Conservation (phyloP, 805 yeast genomes). For the Torulaspora maleeae region DNA sequence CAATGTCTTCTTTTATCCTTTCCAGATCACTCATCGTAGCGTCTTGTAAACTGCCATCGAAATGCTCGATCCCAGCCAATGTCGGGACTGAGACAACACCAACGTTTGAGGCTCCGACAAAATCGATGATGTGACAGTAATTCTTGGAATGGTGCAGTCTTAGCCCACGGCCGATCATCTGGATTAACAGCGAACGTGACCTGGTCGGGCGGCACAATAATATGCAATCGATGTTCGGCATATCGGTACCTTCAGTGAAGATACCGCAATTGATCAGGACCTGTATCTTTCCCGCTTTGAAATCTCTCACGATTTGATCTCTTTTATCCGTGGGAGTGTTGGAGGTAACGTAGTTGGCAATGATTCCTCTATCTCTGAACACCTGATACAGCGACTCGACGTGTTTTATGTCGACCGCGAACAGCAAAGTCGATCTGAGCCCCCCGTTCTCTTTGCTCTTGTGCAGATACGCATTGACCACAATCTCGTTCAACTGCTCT, state of each 20-base stretch:
- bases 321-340: constrained; percentile 53
- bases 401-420: constrained; percentile 73
- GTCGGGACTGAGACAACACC: constrained; percentile 57
- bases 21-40: constrained; percentile 35
- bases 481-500: constrained; percentile 48
- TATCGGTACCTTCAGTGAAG: constrained; percentile 92
- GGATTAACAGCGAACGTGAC: constrained; percentile 65
- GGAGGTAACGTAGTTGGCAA: constrained; percentile 69
- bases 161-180: constrained; percentile 90
- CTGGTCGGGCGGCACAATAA: constrained; percentile 76
- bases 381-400: constrained; percentile 48
- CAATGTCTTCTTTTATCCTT: constrained; percentile 21
- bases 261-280: constrained; percentile 85
- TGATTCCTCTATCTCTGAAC: constrained; percentile 56
- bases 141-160: constrained; percentile 57
- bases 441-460: constrained; percentile 36
- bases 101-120: constrained; percentile 56
- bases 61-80: constrained; percentile 37
- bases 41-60: constrained; percentile 27
- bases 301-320: constrained; percentile 48
- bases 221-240: constrained; percentile 81
- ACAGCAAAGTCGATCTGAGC: constrained; percentile 60
- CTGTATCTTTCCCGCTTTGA: constrained; percentile 56
- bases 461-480: constrained; percentile 50
- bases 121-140: constrained; percentile 70